phyloP scores from a whole-genome alignment of 768 basidiomycete genomes.

The Pulveroboletus frians region DNA sequence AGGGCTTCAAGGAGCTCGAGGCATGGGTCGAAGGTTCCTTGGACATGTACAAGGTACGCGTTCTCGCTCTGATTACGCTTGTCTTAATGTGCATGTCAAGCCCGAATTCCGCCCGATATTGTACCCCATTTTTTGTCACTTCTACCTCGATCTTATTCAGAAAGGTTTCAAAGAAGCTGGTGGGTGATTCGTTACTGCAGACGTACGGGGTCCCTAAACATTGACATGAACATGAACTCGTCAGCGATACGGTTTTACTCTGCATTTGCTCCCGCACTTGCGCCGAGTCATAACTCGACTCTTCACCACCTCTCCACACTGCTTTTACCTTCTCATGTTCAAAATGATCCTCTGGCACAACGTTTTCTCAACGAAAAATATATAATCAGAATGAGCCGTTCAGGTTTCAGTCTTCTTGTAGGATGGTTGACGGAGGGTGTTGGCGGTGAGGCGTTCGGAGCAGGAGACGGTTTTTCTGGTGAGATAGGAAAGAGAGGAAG shows the following conservation, averaged over 20 bases:
- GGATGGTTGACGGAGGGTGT: conserved; percentile 96
- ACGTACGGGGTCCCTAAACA: conserved; percentile 4
- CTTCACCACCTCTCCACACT: conserved; percentile 78
- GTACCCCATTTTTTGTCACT: conserved; percentile 96
- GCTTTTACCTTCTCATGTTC: conserved; percentile 77
- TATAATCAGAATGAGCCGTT: conserved; percentile 81
- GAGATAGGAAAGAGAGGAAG: conserved; percentile 81
- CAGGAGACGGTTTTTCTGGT: conserved; percentile 73
- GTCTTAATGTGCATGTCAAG: conserved; percentile 38
- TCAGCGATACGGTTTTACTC: conserved; percentile 72
- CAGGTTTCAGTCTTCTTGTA: conserved; percentile 85
- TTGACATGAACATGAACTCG: conserved; percentile 10
- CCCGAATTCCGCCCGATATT: conserved; percentile 91
- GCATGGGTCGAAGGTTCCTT: conserved; percentile 87
- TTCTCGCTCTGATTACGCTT: not conserved
- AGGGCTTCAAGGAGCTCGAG: conserved; percentile 81
- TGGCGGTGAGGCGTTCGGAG: conserved; percentile 79
- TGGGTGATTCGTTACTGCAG: conserved; percentile 31
- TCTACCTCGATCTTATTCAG: conserved; percentile 91
- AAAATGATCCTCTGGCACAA: conserved; percentile 75
- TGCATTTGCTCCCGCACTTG: conserved; percentile 63
- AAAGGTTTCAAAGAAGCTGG: conserved; percentile 89
- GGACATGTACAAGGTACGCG: conserved; percentile 81
- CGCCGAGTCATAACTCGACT: conserved; percentile 57
- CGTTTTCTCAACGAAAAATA: conserved; percentile 90